phyloP scores from a whole-genome alignment of 2,329 filamentous ascomycete species.

The Xylariales sp. region DNA sequence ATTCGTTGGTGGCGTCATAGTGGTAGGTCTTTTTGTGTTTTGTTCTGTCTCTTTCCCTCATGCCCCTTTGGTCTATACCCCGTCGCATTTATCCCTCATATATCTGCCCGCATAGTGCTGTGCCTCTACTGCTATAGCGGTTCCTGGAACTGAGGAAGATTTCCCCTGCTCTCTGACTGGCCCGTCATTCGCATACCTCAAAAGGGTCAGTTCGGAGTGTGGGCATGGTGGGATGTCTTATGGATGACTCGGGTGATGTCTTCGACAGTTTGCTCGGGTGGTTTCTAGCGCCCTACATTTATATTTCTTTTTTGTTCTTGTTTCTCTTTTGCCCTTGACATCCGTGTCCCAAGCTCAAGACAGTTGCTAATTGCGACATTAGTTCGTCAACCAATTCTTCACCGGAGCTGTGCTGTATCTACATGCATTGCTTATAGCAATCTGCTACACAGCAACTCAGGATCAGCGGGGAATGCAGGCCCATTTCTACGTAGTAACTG shows the following conservation, averaged over 20 bases:
- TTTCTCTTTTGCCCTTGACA: constrained; percentile 32
- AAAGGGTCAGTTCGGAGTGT: constrained; percentile 71
- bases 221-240: constrained; percentile 81
- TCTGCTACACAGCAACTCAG: constrained; percentile 86
- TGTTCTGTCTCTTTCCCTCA: constrained; percentile 9
- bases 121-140: constrained; percentile 77
- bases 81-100: constrained; percentile 61
- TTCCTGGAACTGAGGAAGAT: constrained; percentile 89
- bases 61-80: constrained; percentile 24
- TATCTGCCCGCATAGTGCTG: constrained; percentile 83
- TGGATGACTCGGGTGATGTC: constrained; percentile 74
- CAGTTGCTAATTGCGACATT: constrained; percentile 44
- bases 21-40: constrained; percentile 72
- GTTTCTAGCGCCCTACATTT: constrained; percentile 72
- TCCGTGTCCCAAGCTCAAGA: constrained; percentile 1
- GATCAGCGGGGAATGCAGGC: constrained; percentile 83
- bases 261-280: constrained; percentile 65
- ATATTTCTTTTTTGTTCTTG: constrained; percentile 50
- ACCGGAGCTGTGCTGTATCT: constrained; percentile 65
- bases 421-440: constrained; percentile 78
- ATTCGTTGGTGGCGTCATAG: constrained; percentile 76
- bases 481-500: constrained; percentile 83
- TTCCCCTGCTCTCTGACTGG: constrained; percentile 71
- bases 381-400: constrained; percentile 65
- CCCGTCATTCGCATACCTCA: constrained; percentile 75